Conservation (phyloP, 140 eudicot genomes). For the Cichorium intybus region DNA sequence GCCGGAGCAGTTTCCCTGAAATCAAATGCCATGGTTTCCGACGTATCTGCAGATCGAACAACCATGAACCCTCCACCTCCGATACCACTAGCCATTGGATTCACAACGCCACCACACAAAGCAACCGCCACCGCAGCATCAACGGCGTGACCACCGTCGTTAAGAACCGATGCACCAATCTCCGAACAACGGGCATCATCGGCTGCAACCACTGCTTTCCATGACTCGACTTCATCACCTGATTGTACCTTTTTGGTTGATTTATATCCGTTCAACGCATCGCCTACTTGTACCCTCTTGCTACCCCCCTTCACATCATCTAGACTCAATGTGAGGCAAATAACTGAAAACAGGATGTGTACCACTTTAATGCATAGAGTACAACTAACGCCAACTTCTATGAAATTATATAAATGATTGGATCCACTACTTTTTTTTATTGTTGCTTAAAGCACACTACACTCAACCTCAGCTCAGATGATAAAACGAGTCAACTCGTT, state of each 20-base stretch:
- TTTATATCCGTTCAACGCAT: constrained; percentile 6
- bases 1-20: constrained; percentile 92
- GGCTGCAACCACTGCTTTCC: constrained; percentile 81
- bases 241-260: not conserved
- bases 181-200: constrained; percentile 87
- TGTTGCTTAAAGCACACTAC: not conserved
- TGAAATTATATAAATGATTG: not conserved
- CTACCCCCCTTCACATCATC: not conserved
- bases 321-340: constrained; percentile 16
- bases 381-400: not conserved
- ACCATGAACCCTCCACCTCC: constrained; percentile 97
- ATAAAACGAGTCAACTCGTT: not conserved
- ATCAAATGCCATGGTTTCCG: constrained; percentile 60
- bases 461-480: not conserved
- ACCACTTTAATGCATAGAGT: not conserved
- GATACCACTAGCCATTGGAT: constrained; percentile 78
- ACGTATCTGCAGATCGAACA: constrained; percentile 49
- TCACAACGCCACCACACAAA: constrained; percentile 77
- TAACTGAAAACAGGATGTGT: constrained; percentile 16
- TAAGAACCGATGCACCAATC: constrained; percentile 57
- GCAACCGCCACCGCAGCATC: constrained; percentile 94
- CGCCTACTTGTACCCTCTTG: constrained; percentile 5
- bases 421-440: not conserved
- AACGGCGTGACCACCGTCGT: constrained; percentile 82
- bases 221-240: constrained; percentile 43